Conservation (phyloP, 73 alveolate genomes). For the Halteria grandinella region DNA sequence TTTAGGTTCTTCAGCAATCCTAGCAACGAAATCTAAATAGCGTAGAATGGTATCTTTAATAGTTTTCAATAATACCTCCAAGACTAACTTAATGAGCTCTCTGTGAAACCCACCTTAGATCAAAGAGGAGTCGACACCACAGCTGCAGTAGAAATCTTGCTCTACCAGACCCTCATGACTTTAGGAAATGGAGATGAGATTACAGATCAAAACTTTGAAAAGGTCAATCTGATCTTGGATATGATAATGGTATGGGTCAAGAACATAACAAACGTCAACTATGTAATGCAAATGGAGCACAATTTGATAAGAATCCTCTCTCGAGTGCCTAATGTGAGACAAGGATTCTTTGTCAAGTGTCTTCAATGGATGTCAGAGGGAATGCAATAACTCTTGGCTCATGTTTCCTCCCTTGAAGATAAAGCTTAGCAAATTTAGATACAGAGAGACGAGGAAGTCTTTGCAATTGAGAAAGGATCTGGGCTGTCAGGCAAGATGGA, state of each 20-base stretch:
- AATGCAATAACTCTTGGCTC: not conserved
- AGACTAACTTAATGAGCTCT: not conserved
- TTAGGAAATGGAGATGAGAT: not conserved
- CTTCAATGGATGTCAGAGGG: slow-evolving; percentile 17
- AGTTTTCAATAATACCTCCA: not conserved
- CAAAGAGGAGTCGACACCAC: too few relatives aligned
- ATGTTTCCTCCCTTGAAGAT: too few relatives aligned
- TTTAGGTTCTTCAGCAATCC: too few relatives aligned
- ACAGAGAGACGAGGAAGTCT: slow-evolving; percentile 3
- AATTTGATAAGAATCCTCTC: slow-evolving; percentile 19
- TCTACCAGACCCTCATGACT: too few relatives aligned
- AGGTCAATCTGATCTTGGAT: slow-evolving; percentile 21
- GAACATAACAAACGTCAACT: slow-evolving; percentile 10
- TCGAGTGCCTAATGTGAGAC: slow-evolving; percentile 17
- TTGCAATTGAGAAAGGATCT: slow-evolving; percentile 13
- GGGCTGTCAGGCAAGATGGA: slow-evolving; percentile 35
- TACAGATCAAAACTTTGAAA: not conserved
- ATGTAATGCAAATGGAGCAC: slow-evolving; percentile 5
- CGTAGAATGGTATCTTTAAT: not conserved
- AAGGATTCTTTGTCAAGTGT: not conserved
- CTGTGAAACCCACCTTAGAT: too few relatives aligned
- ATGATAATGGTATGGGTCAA: slow-evolving; percentile 39
- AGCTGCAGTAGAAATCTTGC: too few relatives aligned
- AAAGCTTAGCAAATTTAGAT: too few relatives aligned
- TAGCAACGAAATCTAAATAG: not conserved